Evolutionary conservation across 2,329 filamentous ascomycete genomes (phyloP).

Genomic region (Aureobasidium musti): DNA sequence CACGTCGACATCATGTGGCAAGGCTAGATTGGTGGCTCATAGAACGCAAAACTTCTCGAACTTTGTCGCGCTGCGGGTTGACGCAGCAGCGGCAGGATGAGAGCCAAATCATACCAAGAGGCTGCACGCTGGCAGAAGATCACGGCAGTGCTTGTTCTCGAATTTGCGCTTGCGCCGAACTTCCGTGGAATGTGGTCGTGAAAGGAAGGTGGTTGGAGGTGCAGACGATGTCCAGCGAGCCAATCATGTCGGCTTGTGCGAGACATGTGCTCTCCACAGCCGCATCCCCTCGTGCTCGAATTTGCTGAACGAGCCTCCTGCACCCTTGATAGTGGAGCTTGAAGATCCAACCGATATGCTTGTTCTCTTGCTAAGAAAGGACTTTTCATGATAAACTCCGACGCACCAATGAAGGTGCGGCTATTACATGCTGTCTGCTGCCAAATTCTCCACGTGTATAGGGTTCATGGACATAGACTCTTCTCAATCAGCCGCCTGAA

Average conservation of each 20-base stretch:
- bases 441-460: slow-evolving; percentile 6
- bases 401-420: slow-evolving; percentile 4
- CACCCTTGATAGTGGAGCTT: slow-evolving; percentile 12
- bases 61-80: background rate
- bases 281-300: background rate
- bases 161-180: slow-evolving; percentile 4
- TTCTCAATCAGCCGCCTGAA: slow-evolving; percentile 6
- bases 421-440: slow-evolving; percentile 15
- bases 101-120: slow-evolving; percentile 11
- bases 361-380: slow-evolving; percentile 13
- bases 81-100: slow-evolving; percentile 13
- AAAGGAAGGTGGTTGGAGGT: slow-evolving; percentile 21
- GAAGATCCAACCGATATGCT: slow-evolving; percentile 17
- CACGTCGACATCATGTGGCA: slow-evolving; percentile 3
- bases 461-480: background rate
- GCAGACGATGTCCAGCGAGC: background rate
- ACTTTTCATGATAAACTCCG: background rate
- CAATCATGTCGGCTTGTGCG: background rate
- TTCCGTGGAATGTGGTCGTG: slow-evolving; percentile 18
- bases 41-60: slow-evolving; percentile 13
- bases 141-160: slow-evolving; percentile 9
- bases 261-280: slow-evolving; percentile 11
- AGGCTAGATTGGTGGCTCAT: background rate
- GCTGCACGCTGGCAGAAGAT: background rate
- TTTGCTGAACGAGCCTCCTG: background rate